phyloP scores from a whole-genome alignment of 495 filamentous ascomycete species.

The Neurospora sp. region DNA sequence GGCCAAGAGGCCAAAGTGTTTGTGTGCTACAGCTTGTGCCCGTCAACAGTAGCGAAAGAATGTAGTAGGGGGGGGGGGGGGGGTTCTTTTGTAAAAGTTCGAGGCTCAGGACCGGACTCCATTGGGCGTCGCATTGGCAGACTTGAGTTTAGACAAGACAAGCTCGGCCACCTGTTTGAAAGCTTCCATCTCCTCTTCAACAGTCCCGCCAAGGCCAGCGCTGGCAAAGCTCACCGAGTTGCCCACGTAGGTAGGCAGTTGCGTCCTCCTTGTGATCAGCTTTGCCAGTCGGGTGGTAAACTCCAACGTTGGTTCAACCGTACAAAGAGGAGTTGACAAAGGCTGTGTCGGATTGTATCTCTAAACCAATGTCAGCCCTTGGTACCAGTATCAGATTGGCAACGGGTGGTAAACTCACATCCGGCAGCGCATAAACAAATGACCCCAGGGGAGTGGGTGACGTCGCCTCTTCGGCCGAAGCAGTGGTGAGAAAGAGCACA shows the following conservation, averaged over 20 bases:
- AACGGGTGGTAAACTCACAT: conserved; percentile 44
- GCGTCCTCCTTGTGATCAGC: conserved; percentile 59
- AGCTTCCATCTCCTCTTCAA: conserved; percentile 94
- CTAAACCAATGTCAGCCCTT: conserved; percentile 21
- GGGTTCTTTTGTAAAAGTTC: neutral
- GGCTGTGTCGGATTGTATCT: conserved; percentile 47
- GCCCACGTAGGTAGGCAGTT: conserved; percentile 71
- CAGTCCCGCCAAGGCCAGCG: conserved; percentile 56
- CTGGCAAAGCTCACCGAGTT: conserved; percentile 61
- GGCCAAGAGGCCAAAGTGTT: neutral
- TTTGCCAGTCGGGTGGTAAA: conserved; percentile 79
- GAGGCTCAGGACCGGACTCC: conserved; percentile 3
- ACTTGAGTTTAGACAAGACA: conserved; percentile 45
- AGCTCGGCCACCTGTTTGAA: conserved; percentile 61
- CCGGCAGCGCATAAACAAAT: conserved; percentile 87
- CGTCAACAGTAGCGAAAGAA: neutral
- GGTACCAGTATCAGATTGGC: neutral
- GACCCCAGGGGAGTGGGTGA: conserved; percentile 54
- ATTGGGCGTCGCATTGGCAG: conserved; percentile 2
- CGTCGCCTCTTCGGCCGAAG: conserved; percentile 46
- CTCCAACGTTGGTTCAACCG: conserved; percentile 63
- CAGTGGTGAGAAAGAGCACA: conserved; percentile 67
- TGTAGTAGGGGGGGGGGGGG: neutral
- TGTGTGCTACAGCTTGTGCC: neutral
- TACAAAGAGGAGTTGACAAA: conserved; percentile 71